phyloP scores from a whole-genome alignment of 495 filamentous ascomycete species.

The Daldinia childiae region DNA sequence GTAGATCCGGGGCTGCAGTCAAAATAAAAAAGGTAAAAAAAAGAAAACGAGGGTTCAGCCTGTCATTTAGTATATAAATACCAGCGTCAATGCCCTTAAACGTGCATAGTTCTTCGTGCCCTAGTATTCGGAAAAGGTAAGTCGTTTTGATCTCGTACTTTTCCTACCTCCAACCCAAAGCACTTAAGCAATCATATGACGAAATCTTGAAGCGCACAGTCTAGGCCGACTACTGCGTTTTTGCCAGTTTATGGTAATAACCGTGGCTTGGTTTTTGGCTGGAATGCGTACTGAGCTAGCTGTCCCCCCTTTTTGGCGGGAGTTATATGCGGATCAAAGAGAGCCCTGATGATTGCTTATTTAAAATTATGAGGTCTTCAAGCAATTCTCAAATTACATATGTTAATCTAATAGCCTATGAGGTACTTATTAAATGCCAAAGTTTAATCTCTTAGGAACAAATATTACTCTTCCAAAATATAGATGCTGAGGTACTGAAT shows the following conservation, averaged over 20 bases:
- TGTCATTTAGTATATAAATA: background rate
- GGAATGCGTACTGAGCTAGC: conserved; percentile 46
- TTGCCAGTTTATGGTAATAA: conserved; percentile 46
- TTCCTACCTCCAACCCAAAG: background rate
- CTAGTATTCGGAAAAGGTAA: background rate
- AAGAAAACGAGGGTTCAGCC: background rate
- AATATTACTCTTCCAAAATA: background rate
- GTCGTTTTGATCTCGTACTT: background rate
- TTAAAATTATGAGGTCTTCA: too few species aligned
- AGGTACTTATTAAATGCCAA: background rate
- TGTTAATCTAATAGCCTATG: too few species aligned
- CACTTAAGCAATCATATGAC: conserved; percentile 46
- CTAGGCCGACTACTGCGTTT: conserved; percentile 34
- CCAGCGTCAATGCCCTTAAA: background rate
- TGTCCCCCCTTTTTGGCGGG: conserved; percentile 1
- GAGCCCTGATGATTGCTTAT: conserved; percentile 62
- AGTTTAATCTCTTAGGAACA: background rate
- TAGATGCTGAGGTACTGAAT: background rate
- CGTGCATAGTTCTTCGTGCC: background rate
- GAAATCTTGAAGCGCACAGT: conserved; percentile 39
- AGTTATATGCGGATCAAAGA: conserved; percentile 60
- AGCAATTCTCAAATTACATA: too few species aligned
- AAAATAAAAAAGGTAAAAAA: conserved; percentile 5
- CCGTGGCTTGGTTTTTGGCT: conserved; percentile 39
- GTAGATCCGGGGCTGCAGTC: conserved; percentile 24